These are phyloP conservation scores for Inga oerstediana DNA, from an alignment of 306 rosid species.

Conservation along the genomic window DNA sequence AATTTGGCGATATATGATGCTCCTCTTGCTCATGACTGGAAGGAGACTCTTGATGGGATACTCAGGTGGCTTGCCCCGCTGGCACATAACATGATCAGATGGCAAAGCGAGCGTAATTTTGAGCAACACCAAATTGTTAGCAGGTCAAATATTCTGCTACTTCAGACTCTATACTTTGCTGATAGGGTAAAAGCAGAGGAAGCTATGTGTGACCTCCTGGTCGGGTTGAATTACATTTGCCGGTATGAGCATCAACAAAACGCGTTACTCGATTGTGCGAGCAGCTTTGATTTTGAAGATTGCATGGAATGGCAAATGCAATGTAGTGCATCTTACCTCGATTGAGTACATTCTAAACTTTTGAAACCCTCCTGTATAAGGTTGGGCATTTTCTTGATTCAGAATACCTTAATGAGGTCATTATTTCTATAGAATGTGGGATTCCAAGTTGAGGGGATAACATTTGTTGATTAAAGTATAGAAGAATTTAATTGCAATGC, in stretches of 20 bases:
- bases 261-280: conserved; percentile 82
- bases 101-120: conserved; percentile 94
- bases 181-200: conserved; percentile 83
- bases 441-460: conserved; percentile 36
- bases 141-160: conserved; percentile 75
- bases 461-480: conserved; percentile 34
- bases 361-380: conserved; percentile 41
- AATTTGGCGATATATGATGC: conserved; percentile 92
- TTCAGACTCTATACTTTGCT: conserved; percentile 85
- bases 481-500: conserved; percentile 45
- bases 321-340: conserved; percentile 58
- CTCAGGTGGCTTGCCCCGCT: conserved; percentile 82
- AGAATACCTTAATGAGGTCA: conserved; percentile 28
- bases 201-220: conserved; percentile 79
- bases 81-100: conserved; percentile 92
- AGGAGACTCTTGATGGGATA: conserved; percentile 77
- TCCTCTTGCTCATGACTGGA: conserved; percentile 97
- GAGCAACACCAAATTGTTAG: conserved; percentile 81
- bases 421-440: conserved; percentile 42
- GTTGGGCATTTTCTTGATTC: conserved; percentile 45
- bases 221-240: conserved; percentile 90
- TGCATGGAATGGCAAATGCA: conserved; percentile 88
- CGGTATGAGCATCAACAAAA: conserved; percentile 96
- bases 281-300: conserved; percentile 92
- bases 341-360: conserved; percentile 44